Evolutionary conservation across 257 asterid species (phyloP).

Genomic region (Osmanthus fragrans): DNA sequence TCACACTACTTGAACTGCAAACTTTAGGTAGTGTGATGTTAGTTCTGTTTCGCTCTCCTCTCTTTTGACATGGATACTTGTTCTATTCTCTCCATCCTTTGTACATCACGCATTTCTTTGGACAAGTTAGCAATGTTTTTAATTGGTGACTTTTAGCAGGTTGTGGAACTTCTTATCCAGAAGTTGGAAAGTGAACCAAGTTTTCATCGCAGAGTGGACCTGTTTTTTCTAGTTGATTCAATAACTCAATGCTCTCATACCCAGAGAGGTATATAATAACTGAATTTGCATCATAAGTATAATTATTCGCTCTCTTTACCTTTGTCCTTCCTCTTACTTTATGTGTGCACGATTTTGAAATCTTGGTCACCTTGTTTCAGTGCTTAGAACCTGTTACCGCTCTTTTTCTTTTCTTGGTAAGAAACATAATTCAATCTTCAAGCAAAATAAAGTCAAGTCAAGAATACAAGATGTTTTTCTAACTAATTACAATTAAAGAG

Average conservation of each 20-base stretch:
- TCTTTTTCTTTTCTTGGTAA: neutral
- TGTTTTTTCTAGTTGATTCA: constrained; percentile 91
- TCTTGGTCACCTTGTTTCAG: neutral
- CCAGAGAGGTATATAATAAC: constrained; percentile 64
- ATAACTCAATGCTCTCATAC: constrained; percentile 95
- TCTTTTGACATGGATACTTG: neutral
- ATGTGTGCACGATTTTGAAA: constrained; percentile 6
- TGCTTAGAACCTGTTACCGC: neutral
- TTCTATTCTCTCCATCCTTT: neutral
- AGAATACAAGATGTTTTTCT: neutral
- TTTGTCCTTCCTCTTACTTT: neutral
- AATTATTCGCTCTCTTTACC: neutral
- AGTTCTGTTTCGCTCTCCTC: neutral
- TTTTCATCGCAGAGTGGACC: constrained; percentile 80
- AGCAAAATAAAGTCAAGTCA: neutral
- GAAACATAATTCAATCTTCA: neutral
- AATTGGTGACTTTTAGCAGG: constrained; percentile 41
- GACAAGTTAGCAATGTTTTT: neutral
- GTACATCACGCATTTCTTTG: neutral
- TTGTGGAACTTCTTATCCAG: constrained; percentile 84
- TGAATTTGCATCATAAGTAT: neutral
- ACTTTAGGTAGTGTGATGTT: neutral
- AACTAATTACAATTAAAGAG: neutral
- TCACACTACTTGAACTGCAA: neutral
- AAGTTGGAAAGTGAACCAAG: constrained; percentile 81